These are phyloP conservation scores for Alternaria gaisen DNA, from an alignment of 2,329 filamentous ascomycete genomes.

Conservation along the genomic window DNA sequence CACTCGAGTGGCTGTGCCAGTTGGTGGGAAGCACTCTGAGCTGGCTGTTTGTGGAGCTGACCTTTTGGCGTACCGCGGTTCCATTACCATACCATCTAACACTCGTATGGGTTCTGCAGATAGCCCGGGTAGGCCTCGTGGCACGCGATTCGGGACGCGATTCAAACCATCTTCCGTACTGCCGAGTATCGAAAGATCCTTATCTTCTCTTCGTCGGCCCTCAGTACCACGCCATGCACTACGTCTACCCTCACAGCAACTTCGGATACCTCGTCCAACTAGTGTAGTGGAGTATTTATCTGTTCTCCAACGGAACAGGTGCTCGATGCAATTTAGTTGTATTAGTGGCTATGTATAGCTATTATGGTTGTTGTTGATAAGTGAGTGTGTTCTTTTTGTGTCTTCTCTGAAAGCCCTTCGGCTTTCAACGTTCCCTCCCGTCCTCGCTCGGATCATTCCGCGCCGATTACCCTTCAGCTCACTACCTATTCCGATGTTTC, in stretches of 20 bases:
- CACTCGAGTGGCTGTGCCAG: background rate
- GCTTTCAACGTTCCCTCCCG: too few relatives aligned
- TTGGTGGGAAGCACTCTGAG: background rate
- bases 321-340: too few relatives aligned
- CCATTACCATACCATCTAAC: background rate
- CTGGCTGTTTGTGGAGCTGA: background rate
- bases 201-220: slow-evolving; percentile 1
- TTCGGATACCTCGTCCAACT: background rate
- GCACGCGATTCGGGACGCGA: background rate
- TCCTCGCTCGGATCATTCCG: too few relatives aligned
- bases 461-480: too few relatives aligned
- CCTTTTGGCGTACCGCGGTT: background rate
- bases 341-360: too few relatives aligned
- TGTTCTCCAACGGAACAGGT: too few relatives aligned
- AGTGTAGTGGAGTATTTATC: too few relatives aligned
- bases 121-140: background rate
- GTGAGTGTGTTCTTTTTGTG: too few relatives aligned
- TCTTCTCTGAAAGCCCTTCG: too few relatives aligned
- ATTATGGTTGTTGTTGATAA: too few relatives aligned
- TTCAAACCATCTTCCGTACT: background rate
- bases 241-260: background rate
- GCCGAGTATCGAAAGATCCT: background rate
- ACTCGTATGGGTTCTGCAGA: background rate
- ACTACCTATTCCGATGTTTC: too few relatives aligned
- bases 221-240: background rate